These are phyloP conservation scores for Neurospora sp. DNA, from an alignment of 495 filamentous ascomycete species.

Conservation along the genomic window DNA sequence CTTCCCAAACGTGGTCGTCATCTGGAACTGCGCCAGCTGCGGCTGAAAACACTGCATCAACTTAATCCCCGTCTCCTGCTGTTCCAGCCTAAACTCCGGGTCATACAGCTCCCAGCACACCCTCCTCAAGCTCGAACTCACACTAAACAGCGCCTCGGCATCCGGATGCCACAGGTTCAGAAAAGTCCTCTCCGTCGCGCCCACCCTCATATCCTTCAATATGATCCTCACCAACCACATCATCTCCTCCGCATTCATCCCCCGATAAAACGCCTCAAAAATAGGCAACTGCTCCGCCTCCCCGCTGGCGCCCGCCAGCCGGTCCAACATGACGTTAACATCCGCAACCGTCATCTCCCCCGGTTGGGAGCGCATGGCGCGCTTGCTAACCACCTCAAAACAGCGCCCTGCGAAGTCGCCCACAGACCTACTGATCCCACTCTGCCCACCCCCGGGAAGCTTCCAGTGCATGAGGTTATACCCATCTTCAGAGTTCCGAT, in stretches of 20 bases:
- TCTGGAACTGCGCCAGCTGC: conserved; percentile 92
- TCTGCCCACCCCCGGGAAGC: conserved; percentile 53
- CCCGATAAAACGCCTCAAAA: conserved; percentile 70
- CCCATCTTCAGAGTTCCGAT: conserved; percentile 82
- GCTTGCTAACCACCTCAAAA: conserved; percentile 73
- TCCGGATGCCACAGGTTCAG: conserved; percentile 91
- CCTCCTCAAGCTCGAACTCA: conserved; percentile 69
- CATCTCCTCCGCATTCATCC: conserved; percentile 89
- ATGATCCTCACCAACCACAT: conserved; percentile 94
- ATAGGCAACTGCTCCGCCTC: conserved; percentile 77
- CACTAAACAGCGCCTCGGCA: conserved; percentile 79
- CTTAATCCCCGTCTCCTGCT: conserved; percentile 60
- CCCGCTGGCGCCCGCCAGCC: conserved; percentile 60
- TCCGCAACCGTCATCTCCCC: conserved; percentile 78
- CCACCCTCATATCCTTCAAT: conserved; percentile 94
- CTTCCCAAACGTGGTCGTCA: conserved; percentile 66
- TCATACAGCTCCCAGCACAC: conserved; percentile 95
- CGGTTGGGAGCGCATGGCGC: conserved; percentile 61
- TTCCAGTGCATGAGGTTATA: conserved; percentile 88
- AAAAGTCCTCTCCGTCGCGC: conserved; percentile 87
- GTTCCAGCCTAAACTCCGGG: conserved; percentile 60
- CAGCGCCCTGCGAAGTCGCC: conserved; percentile 90
- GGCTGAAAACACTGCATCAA: conserved; percentile 98
- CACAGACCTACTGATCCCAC: conserved; percentile 65
- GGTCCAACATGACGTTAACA: conserved; percentile 80